Evolutionary conservation across 2,329 filamentous ascomycete genomes (phyloP).

Genomic region (Chaetomiaceae sp.): DNA sequence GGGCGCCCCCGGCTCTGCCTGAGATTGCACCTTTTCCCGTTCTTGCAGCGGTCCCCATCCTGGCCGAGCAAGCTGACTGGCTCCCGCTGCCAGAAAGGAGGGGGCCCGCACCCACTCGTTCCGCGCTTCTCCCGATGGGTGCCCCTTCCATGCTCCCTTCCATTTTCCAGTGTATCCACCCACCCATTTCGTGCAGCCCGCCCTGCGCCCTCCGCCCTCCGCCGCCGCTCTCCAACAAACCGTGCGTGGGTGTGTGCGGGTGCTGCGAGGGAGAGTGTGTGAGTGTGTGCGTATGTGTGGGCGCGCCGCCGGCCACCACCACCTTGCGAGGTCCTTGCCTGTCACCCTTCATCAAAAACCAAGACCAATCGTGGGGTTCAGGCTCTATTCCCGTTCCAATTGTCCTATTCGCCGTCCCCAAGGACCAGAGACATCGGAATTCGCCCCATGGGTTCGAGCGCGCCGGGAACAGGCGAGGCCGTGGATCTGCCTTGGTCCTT

Average conservation of each 20-base stretch:
- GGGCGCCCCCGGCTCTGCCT: conserved; percentile 17
- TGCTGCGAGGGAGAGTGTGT: background rate
- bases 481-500: conserved; percentile 8
- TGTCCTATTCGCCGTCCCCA: conserved; percentile 11
- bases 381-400: conserved; percentile 19
- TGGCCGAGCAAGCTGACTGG: conserved; percentile 13
- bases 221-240: background rate
- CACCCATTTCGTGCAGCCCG: conserved; percentile 8
- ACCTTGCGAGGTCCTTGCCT: background rate
- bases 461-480: conserved; percentile 11
- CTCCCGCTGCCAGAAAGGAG: conserved; percentile 16
- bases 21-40: conserved; percentile 28
- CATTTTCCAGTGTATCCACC: conserved; percentile 9
- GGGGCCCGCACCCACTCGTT: conserved; percentile 18
- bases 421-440: conserved; percentile 2
- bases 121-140: conserved; percentile 16
- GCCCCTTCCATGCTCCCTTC: conserved; percentile 12
- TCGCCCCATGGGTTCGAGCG: conserved; percentile 13
- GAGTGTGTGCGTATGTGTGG: background rate
- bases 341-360: conserved; percentile 14
- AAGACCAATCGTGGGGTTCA: conserved; percentile 19
- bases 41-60: conserved; percentile 21
- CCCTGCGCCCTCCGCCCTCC: background rate
- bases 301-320: background rate
- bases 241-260: background rate